Evolutionary conservation across 1,284 basidiomycete species (phyloP), one percentile per base, ranked within the genome.

Genomic region (Ganoderma sp.): DNA sequence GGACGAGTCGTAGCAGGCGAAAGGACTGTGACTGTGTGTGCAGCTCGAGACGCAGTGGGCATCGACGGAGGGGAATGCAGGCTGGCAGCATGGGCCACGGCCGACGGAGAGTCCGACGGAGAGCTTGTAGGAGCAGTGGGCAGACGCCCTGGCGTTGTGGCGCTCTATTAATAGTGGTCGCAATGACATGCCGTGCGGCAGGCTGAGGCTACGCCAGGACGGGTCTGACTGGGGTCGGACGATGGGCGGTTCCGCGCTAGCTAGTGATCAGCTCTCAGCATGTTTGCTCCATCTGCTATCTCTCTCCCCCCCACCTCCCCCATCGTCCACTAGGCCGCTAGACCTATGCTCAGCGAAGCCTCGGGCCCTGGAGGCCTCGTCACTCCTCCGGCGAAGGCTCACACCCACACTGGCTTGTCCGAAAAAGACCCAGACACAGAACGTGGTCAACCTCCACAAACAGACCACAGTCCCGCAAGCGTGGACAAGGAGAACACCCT

Each of bases 381-480:
- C 28, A 8, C 32, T 28, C 28, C 52, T 32, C 28, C 32, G 32
- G 32, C 14, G 17, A 17, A 14, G 52, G 7, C 52, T 15, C 52
- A 8, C 17, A 28, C 52, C 28, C 28, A 56, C 9, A 19, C 52
- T 17, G 28, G 14, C 28, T 22, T 56, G 32, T 28, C 28, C 17
- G 32, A 15, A 32, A 28, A 56, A 56, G 52, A 56, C 32, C 22
- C 32, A 56, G 52, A 56, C 32, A 12, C 32, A 32, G 28, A 56
- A 56, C 58, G 9, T 37, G 58, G 39, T 42, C 58, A 59, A 37
- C 58, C 58, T 15, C 58, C 6, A 19, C 58, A 37, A 39, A 32
- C n/a, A n/a, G 58, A 59, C 37, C 48, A 52, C 48, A 52, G 48
- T 52, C 52, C 52, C 34, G 28, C 52, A 34, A 56, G 17, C 52